Percentiles rank a stretch among this genome's conserved stretches.
Conservation (phyloP, 1,284 basidiomycete species). For the Anthracocystis setariae region DNA sequence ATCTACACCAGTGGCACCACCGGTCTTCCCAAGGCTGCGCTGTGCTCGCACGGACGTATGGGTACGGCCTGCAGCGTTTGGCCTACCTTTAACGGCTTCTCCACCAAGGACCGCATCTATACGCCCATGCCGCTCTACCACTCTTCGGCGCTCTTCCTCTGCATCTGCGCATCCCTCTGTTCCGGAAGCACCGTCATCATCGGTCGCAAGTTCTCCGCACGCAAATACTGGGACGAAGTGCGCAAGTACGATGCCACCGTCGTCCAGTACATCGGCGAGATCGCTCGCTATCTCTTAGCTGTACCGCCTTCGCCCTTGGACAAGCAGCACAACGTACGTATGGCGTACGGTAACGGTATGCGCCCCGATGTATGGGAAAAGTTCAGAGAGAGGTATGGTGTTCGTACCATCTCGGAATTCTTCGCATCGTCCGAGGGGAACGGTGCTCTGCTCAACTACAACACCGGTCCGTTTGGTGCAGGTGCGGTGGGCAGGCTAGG, state of each 20-base stretch:
- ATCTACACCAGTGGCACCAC: constrained; percentile 64
- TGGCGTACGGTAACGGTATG: constrained; percentile 69
- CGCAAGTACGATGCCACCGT: constrained; percentile 64
- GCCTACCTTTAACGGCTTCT: constrained; percentile 54
- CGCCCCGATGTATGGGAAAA: constrained; percentile 67
- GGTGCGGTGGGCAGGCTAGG: constrained; percentile 67
- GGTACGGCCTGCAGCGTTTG: constrained; percentile 57
- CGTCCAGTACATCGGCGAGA: constrained; percentile 68
- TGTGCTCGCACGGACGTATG: constrained; percentile 66
- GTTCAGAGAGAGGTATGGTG: constrained; percentile 67
- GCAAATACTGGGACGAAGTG: constrained; percentile 66
- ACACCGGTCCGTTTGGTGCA: constrained; percentile 65
- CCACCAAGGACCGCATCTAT: constrained; percentile 63
- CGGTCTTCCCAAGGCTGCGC: constrained; percentile 67
- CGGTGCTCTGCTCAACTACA: constrained; percentile 65
- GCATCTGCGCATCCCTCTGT: constrained; percentile 60
- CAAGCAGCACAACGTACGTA: constrained; percentile 67
- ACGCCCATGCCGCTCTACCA: constrained; percentile 68
- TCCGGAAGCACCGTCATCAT: constrained; percentile 66
- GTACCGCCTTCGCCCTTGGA: constrained; percentile 62
- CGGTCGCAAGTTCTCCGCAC: constrained; percentile 67
- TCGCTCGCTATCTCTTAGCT: constrained; percentile 66
- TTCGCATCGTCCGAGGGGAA: constrained; percentile 67
- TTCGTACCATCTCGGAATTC: constrained; percentile 65
- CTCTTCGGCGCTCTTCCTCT: constrained; percentile 64